Evolutionary conservation across 2,329 filamentous ascomycete species (phyloP), one percentile per base, ranked within the genome.

Genomic region (Ascochyta pisi): DNA sequence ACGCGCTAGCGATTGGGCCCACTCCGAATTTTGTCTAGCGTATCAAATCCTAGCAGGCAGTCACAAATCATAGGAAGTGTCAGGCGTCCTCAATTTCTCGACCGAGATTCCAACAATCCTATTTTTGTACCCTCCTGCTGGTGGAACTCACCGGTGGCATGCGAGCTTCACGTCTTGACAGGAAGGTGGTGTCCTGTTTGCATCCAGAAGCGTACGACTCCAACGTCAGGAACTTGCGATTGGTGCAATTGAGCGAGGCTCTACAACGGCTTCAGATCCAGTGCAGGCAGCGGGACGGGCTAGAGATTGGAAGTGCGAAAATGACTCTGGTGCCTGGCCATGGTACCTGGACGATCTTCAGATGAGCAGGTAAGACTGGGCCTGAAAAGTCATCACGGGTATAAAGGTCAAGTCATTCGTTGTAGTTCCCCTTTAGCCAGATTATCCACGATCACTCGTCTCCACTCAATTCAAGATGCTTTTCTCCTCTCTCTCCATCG

Each of bases 401-500:
- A 44, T 44, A 44, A 44, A 33, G 12, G 7, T 31, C 41, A 22
- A 24, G 1, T 16, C 4, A 7, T 9, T 7, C 41, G 19, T 7
- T 10, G 19, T 4, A 19, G 19, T 29, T 37, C 22, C 6, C 7
- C 16, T 13, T 24, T 26, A 37, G 12, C 13, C 42, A 35, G 7
- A 16, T 27, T n/a, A 46, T 16, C 19, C 13, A 46, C 16, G 4
- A 22, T 22, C 43, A 22, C 8, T 24, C 43, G 9, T 22, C 27
- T 27, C 22, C 6, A 24, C 24, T n/a, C 13, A 13, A 1, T 6
- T 29, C 33, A 53, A 31, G 24, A 54, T 58, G 54, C 22, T 74
- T 65, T 8, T 72, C 73, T 15, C 73, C 68, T 6, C 74, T 73
- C 48, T 61, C 29, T 24, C 50, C 27, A 13, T 61, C 39, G 26